These are phyloP conservation scores for Hymenoscyphus occultus DNA, from an alignment of 2,329 filamentous ascomycete species.

Conservation along the genomic window DNA sequence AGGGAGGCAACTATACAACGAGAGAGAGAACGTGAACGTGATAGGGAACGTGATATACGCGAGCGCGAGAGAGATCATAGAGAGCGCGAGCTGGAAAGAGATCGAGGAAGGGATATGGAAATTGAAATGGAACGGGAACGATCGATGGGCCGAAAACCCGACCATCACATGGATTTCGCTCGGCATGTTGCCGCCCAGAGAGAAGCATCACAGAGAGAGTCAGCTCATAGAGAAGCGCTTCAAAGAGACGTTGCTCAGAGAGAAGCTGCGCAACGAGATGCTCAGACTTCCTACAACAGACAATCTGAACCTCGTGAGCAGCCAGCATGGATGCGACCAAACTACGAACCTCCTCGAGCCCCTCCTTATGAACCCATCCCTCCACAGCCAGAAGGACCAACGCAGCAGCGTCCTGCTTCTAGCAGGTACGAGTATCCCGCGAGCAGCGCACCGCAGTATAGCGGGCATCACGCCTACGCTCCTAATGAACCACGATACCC, in stretches of 20 bases:
- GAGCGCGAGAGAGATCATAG: conserved; percentile 24
- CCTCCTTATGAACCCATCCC: conserved; percentile 21
- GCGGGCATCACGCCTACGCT: conserved; percentile 29
- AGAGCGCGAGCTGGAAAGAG: conserved; percentile 30
- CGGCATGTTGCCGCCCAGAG: conserved; percentile 29
- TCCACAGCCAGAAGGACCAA: conserved; percentile 17
- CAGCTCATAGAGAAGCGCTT: not conserved
- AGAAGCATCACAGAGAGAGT: conserved; percentile 14
- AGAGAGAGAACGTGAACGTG: conserved; percentile 13
- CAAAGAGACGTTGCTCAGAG: not conserved
- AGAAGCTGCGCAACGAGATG: conserved; percentile 23
- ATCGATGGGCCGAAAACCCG: conserved; percentile 27
- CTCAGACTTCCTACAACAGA: conserved; percentile 26
- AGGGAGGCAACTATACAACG: conserved; percentile 20
- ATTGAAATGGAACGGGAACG: conserved; percentile 19
- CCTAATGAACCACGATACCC: conserved; percentile 29
- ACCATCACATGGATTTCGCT: conserved; percentile 26
- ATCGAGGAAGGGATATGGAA: conserved; percentile 27
- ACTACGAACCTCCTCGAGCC: conserved; percentile 27
- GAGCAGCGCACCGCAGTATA: conserved; percentile 29
- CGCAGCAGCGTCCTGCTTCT: conserved; percentile 16
- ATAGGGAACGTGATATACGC: conserved; percentile 25
- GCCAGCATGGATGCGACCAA: conserved; percentile 31
- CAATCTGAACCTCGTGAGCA: conserved; percentile 30
- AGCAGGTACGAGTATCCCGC: conserved; percentile 31